Evolutionary conservation across 306 rosid genomes (phyloP).

Genomic region (Prunus mira): DNA sequence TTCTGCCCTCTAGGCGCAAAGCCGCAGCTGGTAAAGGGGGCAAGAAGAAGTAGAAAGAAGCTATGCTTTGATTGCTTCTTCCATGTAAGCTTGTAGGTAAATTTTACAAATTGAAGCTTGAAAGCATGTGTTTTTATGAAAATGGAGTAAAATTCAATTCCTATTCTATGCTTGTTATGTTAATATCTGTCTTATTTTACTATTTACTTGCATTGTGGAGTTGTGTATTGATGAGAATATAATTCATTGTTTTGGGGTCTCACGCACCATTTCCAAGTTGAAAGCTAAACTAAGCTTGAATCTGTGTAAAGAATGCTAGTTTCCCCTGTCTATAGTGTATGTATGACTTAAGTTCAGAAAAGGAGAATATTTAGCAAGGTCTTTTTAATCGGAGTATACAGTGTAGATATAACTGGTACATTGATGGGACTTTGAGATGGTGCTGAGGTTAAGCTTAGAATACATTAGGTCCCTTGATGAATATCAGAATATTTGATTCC

Average conservation of each 20-base stretch:
- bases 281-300: neutral
- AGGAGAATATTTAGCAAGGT: too few relatives aligned
- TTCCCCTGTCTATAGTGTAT: neutral
- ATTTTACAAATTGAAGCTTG: neutral
- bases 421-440: too few relatives aligned
- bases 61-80: neutral
- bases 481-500: neutral
- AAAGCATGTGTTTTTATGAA: neutral
- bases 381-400: too few relatives aligned
- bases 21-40: slow-evolving; percentile 51
- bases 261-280: too few relatives aligned
- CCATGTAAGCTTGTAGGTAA: neutral
- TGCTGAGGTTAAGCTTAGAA: too few relatives aligned
- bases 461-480: neutral
- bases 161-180: slow-evolving; percentile 6
- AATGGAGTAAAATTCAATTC: slow-evolving; percentile 3
- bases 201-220: neutral
- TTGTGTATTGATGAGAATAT: neutral
- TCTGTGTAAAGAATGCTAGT: neutral
- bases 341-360: neutral
- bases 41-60: slow-evolving; percentile 60
- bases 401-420: too few relatives aligned
- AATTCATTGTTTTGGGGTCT: too few relatives aligned
- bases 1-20: slow-evolving; percentile 64
- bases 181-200: slow-evolving; percentile 2